A percentile compares a stretch with the other conserved stretches of the same genome.
Conservation (phyloP, 371 early-diverging fungal species). For the Lichtheimia ramosa region DNA sequence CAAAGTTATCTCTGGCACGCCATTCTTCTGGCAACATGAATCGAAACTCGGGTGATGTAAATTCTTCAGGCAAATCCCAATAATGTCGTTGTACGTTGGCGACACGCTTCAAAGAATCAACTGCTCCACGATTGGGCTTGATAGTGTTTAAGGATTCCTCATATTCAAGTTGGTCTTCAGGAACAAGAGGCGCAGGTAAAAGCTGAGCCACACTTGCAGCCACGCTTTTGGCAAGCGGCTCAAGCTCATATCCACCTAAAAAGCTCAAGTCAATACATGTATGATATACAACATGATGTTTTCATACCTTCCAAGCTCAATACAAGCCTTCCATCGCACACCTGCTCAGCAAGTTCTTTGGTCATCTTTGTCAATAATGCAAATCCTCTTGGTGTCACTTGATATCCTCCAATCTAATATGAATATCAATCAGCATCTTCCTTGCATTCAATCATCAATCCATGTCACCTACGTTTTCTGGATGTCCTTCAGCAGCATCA, state of each 20-base stretch:
- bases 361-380: conserved; percentile 58
- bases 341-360: conserved; percentile 51
- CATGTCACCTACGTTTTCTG: conserved; percentile 50
- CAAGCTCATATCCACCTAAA: conserved; percentile 39
- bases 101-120: conserved; percentile 44
- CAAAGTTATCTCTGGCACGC: conserved; percentile 55
- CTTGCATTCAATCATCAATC: background rate
- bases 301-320: conserved; percentile 49
- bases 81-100: conserved; percentile 45
- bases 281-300: background rate
- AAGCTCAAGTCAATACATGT: background rate
- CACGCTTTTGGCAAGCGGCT: conserved; percentile 43
- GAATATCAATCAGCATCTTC: background rate
- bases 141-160: conserved; percentile 48
- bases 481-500: conserved; percentile 68
- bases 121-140: conserved; percentile 57
- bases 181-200: conserved; percentile 23
- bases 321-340: conserved; percentile 56
- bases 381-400: conserved; percentile 58
- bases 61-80: conserved; percentile 52
- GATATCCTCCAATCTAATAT: conserved; percentile 58
- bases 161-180: conserved; percentile 22
- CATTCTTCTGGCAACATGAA: conserved; percentile 57
- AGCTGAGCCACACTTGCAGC: conserved; percentile 46
- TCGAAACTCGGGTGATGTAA: conserved; percentile 41